These are phyloP conservation scores for Psilocybe azurescens DNA, from an alignment of 768 basidiomycete species.

Conservation along the genomic window DNA sequence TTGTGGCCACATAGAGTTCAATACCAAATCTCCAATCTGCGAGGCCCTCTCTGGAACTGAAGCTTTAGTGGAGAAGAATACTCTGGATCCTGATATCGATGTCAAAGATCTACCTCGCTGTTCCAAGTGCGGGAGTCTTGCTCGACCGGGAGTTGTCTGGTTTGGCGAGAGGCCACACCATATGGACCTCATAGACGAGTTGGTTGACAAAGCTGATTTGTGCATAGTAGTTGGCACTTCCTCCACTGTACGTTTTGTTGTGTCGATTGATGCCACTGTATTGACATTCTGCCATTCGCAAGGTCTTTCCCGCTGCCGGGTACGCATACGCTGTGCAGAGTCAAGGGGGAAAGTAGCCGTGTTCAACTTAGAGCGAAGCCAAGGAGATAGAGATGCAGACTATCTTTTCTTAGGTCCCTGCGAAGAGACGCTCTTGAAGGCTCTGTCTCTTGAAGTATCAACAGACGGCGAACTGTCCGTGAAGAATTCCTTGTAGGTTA, in stretches of 20 bases:
- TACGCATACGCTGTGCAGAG: slow-evolving; percentile 38
- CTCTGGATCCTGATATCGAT: slow-evolving; percentile 43
- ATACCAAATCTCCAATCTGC: slow-evolving; percentile 50
- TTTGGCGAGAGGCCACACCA: slow-evolving; percentile 53
- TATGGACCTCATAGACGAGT: slow-evolving; percentile 42
- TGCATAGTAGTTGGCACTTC: slow-evolving; percentile 62
- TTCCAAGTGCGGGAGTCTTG: slow-evolving; percentile 44
- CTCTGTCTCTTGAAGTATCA: slow-evolving; percentile 34
- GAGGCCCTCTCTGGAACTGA: slow-evolving; percentile 50
- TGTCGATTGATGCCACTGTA: neutral
- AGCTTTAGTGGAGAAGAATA: slow-evolving; percentile 34
- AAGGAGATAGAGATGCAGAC: slow-evolving; percentile 47
- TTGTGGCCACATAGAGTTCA: slow-evolving; percentile 46
- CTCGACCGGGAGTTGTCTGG: slow-evolving; percentile 63
- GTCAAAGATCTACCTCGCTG: slow-evolving; percentile 48
- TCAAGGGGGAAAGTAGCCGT: slow-evolving; percentile 46
- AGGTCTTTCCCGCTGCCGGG: slow-evolving; percentile 52
- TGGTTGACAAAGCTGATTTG: slow-evolving; percentile 53
- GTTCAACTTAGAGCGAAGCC: slow-evolving; percentile 41
- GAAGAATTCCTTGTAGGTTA: neutral
- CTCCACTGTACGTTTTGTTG: slow-evolving; percentile 43
- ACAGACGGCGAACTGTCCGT: slow-evolving; percentile 19
- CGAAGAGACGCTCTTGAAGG: slow-evolving; percentile 48
- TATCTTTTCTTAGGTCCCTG: slow-evolving; percentile 58
- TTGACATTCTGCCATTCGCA: neutral